These are phyloP conservation scores for Umbilicus rupestris DNA, from an alignment of 164 flowering plant genomes.

Conservation along the genomic window DNA sequence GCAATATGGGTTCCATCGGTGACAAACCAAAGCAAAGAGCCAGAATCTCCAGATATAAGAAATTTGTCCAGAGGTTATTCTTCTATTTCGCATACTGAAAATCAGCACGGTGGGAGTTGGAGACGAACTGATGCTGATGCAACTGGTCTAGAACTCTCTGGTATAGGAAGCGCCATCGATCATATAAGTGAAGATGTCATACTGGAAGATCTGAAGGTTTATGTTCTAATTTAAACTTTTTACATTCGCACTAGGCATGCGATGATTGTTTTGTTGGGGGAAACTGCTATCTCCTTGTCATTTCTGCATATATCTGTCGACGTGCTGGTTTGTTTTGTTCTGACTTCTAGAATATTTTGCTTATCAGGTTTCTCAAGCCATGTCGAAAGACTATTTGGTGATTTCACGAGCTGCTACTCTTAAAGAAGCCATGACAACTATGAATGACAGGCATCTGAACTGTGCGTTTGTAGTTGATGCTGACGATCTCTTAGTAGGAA, in stretches of 20 bases:
- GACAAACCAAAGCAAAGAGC: slow-evolving; percentile 63
- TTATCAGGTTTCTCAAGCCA: slow-evolving; percentile 74
- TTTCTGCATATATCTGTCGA: not conserved
- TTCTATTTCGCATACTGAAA: slow-evolving; percentile 43
- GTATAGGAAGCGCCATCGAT: slow-evolving; percentile 29
- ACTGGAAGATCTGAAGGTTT: slow-evolving; percentile 75
- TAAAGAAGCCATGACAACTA: slow-evolving; percentile 49
- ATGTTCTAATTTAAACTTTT: not conserved
- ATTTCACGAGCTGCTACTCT: slow-evolving; percentile 36
- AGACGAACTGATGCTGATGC: slow-evolving; percentile 23
- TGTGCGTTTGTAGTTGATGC: slow-evolving; percentile 66
- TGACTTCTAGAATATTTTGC: slow-evolving; percentile 3
- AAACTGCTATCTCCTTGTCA: not conserved
- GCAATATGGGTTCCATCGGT: slow-evolving; percentile 99
- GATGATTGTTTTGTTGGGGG: not conserved
- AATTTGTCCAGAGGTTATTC: slow-evolving; percentile 47
- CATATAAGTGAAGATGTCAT: slow-evolving; percentile 42
- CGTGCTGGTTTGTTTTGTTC: not conserved
- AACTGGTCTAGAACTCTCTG: slow-evolving; percentile 53
- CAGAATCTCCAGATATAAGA: slow-evolving; percentile 44
- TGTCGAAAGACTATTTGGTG: slow-evolving; percentile 60
- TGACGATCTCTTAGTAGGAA: slow-evolving; percentile 79
- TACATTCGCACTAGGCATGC: not conserved
- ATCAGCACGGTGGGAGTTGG: slow-evolving; percentile 38
- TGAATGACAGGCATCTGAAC: slow-evolving; percentile 56